phyloP scores from a whole-genome alignment of 306 rosid species.

The peach (Prunus persica) region Prunus_persica_NCBIv2 NC_034014.1:28707001-28707500 shows the following conservation, averaged over 20 bases:
- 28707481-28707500: not conserved
- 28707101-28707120: no score
- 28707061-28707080: not conserved
- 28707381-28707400: conserved; percentile 1
- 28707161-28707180: conserved; percentile 75
- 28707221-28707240: conserved; percentile 85
- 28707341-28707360: not conserved
- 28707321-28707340: not conserved
- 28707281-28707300: conserved; percentile 85
- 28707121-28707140: not conserved
- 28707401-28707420: not conserved
- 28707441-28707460: not conserved
- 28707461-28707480: no score
- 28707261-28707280: conserved; percentile 81
- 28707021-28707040: not conserved
- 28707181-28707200: conserved; percentile 80
- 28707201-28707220: conserved; percentile 73
- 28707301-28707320: conserved; percentile 21
- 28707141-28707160: not conserved
- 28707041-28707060: not conserved
- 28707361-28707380: not conserved
- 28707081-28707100: not conserved
- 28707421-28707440: not conserved
- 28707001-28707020: conserved; percentile 79
- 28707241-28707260: conserved; percentile 91